phyloP scores from a whole-genome alignment of 352 stramenopile species.

The Thalassiosira exigua region DNA sequence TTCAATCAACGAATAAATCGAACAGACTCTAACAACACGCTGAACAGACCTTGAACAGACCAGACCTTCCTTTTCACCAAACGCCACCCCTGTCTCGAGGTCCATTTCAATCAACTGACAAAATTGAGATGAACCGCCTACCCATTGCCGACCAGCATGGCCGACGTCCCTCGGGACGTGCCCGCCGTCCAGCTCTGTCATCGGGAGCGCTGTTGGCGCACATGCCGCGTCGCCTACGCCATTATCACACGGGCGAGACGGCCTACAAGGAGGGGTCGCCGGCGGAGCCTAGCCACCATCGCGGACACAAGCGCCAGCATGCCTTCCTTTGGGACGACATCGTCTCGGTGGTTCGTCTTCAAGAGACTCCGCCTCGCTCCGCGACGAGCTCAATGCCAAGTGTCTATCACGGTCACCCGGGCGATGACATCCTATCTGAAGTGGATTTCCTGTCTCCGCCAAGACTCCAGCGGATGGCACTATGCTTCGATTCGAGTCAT shows the following conservation, averaged over 20 bases:
- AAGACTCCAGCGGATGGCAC: not conserved
- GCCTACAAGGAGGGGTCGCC: not conserved
- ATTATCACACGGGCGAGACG: not conserved
- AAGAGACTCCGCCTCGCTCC: not conserved
- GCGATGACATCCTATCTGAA: not conserved
- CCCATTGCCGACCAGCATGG: too few relatives aligned
- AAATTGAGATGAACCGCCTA: too few relatives aligned
- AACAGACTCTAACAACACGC: too few relatives aligned
- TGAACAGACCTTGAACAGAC: too few relatives aligned
- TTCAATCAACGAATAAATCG: too few relatives aligned
- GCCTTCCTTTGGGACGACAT: not conserved
- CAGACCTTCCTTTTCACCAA: too few relatives aligned
- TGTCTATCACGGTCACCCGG: not conserved
- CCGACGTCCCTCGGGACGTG: not conserved
- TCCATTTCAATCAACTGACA: too few relatives aligned
- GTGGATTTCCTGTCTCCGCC: not conserved
- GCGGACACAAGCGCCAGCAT: not conserved
- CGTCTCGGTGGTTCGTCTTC: not conserved
- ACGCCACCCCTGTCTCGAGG: too few relatives aligned
- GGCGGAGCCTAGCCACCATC: not conserved
- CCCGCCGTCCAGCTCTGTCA: not conserved
- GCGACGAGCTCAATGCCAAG: not conserved
- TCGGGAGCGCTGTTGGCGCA: not conserved
- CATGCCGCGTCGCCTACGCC: not conserved
- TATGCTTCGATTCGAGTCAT: too few relatives aligned